A percentile compares a stretch with the other conserved stretches of the same genome.
phyloP scores from a whole-genome alignment of 805 yeast species.

The Metschnikowia shivogae region DNA sequence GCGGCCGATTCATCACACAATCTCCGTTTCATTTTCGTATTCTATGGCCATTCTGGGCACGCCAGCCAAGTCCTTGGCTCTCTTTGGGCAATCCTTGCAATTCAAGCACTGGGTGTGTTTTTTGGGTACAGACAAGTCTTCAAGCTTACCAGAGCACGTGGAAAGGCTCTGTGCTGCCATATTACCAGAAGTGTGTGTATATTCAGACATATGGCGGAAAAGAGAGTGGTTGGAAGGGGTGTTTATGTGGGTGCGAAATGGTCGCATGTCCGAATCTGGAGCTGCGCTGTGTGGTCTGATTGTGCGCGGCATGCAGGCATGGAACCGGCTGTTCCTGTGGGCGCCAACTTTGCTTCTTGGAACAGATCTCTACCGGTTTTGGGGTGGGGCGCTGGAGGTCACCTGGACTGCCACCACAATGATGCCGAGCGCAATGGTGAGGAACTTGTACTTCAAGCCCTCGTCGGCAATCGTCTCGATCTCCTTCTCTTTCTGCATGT shows the following conservation, averaged over 20 bases:
- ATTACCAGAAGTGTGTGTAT: not conserved
- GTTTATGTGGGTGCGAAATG: conserved; percentile 5
- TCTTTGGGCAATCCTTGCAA: conserved; percentile 3
- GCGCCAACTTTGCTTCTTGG: too few relatives aligned
- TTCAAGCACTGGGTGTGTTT: not conserved
- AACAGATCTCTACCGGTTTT: not conserved
- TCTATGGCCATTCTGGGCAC: conserved; percentile 1
- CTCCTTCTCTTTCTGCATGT: conserved; percentile 15
- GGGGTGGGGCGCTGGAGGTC: conserved; percentile 23
- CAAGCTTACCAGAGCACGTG: conserved; percentile 1
- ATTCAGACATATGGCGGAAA: not conserved
- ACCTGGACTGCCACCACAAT: conserved; percentile 37
- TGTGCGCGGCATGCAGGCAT: not conserved
- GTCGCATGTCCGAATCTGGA: conserved; percentile 4
- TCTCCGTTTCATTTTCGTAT: not conserved
- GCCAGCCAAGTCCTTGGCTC: not conserved
- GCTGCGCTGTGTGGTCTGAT: conserved; percentile 5
- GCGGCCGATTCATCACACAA: not conserved
- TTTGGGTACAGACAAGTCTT: not conserved
- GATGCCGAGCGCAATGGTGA: conserved; percentile 41
- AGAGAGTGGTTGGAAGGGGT: not conserved
- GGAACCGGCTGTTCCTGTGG: too few relatives aligned
- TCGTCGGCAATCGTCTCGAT: conserved; percentile 34
- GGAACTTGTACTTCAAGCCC: conserved; percentile 37
- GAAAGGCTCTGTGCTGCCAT: not conserved